Base-by-base conservation (phyloP, 805 yeast genomes). In the Ascoidea tarda region DNA sequence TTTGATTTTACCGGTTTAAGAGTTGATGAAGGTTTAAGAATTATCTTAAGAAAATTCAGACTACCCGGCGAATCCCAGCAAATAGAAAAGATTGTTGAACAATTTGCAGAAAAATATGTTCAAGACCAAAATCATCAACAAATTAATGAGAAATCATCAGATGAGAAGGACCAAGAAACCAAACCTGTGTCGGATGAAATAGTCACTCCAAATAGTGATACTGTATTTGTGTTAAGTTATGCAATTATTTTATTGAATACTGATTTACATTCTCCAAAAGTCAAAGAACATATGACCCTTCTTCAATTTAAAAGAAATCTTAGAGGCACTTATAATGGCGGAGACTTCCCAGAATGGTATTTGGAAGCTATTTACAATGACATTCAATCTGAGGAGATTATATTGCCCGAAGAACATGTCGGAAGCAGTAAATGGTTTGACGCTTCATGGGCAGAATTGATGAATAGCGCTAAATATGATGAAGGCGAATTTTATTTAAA, bases 41-140 rank as follows among this genome's bases (percentile, higher is more conserved):
- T 86, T 52, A 66, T 93, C 55, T 72, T 93, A 58, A 84, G 86
- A 53, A 78, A 85, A 21, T 91, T 93, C 63, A 78, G 99, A 65
- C 73, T 93, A 50, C 99, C 99, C 1, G 99, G 99, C 55, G 99
- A 93, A 68, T 85, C 97, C 0, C 98, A 89, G 62, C 96, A 88
- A 66, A 93, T 93, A 63, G 99, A 93, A 65, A 76, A 96, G 60
- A 79, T 91, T 14, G 84, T 93, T 33, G 97, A 91, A 61, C 72
- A 79, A 5, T 93, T 93, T 66, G 89, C 95, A 2, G 82, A 80
- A 47, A 78, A 86, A 54, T 93, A 87, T 66, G 85, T 87, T 12
- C 72, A 71, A 16, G 81, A 84, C 54, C 87, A 83, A 61, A 68
- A 68, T 5, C 69, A 69, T 49, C 63, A 60, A 42, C 52, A 51